Evolutionary conservation across 768 basidiomycete genomes (phyloP).

Genomic region (Lactarius akahatsu): DNA sequence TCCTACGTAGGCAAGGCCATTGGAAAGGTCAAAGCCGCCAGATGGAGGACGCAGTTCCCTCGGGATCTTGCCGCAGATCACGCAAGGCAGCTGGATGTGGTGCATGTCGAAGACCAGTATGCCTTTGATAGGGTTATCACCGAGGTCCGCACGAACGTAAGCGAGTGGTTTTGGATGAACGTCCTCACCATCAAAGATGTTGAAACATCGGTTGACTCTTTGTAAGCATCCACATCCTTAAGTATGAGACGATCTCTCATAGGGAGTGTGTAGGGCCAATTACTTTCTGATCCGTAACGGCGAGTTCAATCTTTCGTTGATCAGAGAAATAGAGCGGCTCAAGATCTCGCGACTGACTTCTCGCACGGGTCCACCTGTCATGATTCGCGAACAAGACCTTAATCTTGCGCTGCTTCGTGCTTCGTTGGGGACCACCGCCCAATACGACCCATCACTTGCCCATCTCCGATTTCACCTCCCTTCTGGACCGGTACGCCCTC

Average conservation of each 20-base stretch:
- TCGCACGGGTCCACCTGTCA: slow-evolving; percentile 60
- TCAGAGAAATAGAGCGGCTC: slow-evolving; percentile 83
- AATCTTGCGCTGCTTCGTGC: slow-evolving; percentile 85
- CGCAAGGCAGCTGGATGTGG: slow-evolving; percentile 59
- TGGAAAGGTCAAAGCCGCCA: slow-evolving; percentile 75
- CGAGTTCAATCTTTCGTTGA: slow-evolving; percentile 80
- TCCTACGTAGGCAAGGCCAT: slow-evolving; percentile 85
- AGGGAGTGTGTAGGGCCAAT: slow-evolving; percentile 54
- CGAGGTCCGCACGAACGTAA: slow-evolving; percentile 74
- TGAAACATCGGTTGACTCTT: slow-evolving; percentile 77
- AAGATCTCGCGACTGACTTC: slow-evolving; percentile 74
- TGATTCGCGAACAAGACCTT: slow-evolving; percentile 90
- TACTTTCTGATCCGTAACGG: slow-evolving; percentile 89
- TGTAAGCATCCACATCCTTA: slow-evolving; percentile 50
- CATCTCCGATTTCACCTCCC: slow-evolving; percentile 75
- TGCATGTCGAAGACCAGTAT: slow-evolving; percentile 74
- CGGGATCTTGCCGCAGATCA: slow-evolving; percentile 63
- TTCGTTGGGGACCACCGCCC: slow-evolving; percentile 84
- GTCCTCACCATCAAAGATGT: slow-evolving; percentile 82
- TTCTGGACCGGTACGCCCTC: slow-evolving; percentile 75
- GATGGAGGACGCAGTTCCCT: slow-evolving; percentile 78
- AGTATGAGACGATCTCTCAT: slow-evolving; percentile 19
- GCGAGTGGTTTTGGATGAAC: slow-evolving; percentile 94
- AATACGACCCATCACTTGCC: slow-evolving; percentile 77
- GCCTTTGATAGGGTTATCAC: slow-evolving; percentile 72